Base-by-base conservation (phyloP, 345 rosid species). In the Populus simonii region DNA sequence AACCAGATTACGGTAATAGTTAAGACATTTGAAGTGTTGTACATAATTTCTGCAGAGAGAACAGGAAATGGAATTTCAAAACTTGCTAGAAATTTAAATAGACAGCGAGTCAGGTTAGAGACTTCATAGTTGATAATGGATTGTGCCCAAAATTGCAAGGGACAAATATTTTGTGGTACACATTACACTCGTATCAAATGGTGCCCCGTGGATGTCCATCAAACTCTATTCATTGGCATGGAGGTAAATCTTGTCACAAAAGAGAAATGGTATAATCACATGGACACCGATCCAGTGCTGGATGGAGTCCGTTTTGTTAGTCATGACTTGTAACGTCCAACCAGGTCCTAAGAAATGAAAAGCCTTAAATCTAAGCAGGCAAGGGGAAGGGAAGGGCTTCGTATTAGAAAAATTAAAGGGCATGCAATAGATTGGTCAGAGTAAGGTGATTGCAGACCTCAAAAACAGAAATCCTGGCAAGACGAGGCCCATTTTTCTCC, bases 401-500 rank as follows among this genome's bases (percentile, higher is more conserved):
- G 25, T 22, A 7, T 20, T 55, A 2, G 2, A 57, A 57, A 57
- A 57, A 66, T 20, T 7, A 66, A 33, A 66, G 2, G 41, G 49
- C 23, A 16, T 27, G 51, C 23, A 27, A 10, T 57, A 38, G 51
- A 38, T 38, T 22, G 8, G 16, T 68, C 41, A 57, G 9, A 6
- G 59, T 55, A 72, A 33, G 65, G n/a, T 78, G 35, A 71, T 39
- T 35, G 73, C 78, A 78, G 76, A 93, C 99, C 97, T 95, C 97
- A 79, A 86, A 89, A 22, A 95, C 90, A 8, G 98, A 95, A 80
- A 95, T 82, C 79, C 98, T 91, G 39, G 89, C 96, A 82, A 92
- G 82, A 82, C 83, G 91, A 79, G 99, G 92, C 51, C 97, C 98
- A 80, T 87, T 89, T 72, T 78, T 90, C 73, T 93, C 99, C 89